These are phyloP conservation scores for Sisymbrium altissimum DNA, from an alignment of 345 rosid species.

Conservation along the genomic window DNA sequence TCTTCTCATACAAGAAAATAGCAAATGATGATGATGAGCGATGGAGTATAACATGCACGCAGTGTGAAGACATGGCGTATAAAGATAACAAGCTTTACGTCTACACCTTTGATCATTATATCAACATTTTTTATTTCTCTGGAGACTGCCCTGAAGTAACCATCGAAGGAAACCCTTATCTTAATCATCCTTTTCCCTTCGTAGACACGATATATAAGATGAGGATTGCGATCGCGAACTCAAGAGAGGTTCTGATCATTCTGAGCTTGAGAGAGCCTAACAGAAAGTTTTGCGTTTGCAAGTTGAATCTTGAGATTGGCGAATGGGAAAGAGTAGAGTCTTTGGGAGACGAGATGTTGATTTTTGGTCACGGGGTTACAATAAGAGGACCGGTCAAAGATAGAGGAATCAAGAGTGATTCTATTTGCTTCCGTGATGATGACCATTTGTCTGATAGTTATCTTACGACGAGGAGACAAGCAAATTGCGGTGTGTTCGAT, in stretches of 20 bases:
- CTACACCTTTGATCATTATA: slow-evolving; percentile 1
- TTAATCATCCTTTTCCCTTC: slow-evolving; percentile 3
- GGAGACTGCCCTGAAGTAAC: neutral
- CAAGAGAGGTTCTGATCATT: slow-evolving; percentile 17
- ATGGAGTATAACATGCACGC: slow-evolving; percentile 23
- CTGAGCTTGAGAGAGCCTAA: neutral
- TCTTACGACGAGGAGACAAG: neutral
- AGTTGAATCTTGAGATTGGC: neutral
- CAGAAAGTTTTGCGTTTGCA: neutral
- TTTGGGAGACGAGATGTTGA: slow-evolving; percentile 13
- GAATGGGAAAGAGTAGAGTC: slow-evolving; percentile 3
- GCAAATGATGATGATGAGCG: neutral
- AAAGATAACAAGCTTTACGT: slow-evolving; percentile 22
- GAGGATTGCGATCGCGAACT: neutral
- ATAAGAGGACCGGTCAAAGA: neutral
- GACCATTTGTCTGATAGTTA: neutral
- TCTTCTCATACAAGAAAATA: slow-evolving; percentile 8
- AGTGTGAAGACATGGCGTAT: slow-evolving; percentile 17
- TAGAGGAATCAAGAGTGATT: neutral
- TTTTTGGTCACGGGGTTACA: neutral
- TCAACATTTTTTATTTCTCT: slow-evolving; percentile 5
- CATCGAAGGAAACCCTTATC: slow-evolving; percentile 2
- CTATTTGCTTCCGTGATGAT: neutral
- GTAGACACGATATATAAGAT: neutral
- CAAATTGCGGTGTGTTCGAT: neutral